A percentile compares a stretch with the other conserved stretches of the same genome.
Evolutionary conservation across 2,329 filamentous ascomycete genomes (phyloP).

Genomic region (Alternaria hordeiaustralica): DNA sequence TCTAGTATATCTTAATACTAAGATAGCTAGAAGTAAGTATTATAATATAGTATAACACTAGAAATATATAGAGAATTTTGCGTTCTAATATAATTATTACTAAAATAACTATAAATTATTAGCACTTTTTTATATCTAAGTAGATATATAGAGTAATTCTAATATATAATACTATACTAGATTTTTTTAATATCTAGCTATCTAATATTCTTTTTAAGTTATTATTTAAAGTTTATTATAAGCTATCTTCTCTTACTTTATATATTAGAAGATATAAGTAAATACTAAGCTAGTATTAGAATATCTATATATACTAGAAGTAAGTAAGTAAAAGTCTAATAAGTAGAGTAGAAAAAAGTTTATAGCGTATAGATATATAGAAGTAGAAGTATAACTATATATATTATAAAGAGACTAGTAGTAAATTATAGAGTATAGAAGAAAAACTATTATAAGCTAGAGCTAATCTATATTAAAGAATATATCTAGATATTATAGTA

Average conservation of each 20-base stretch:
- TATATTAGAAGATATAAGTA: neutral
- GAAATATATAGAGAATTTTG: constrained; percentile 1
- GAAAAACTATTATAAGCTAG: neutral
- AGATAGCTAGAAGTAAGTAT: constrained; percentile 5
- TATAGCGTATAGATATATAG: neutral
- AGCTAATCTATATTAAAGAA: constrained; percentile 1
- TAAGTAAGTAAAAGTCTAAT: neutral
- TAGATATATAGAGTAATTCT: neutral
- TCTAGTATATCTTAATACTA: neutral
- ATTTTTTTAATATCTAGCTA: neutral
- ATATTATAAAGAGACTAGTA: constrained; percentile 4
- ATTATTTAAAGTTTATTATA: neutral
- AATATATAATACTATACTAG: neutral
- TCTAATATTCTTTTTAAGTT: neutral
- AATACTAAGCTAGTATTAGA: neutral
- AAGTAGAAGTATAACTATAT: constrained; percentile 2
- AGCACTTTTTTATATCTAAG: neutral
- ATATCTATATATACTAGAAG: constrained; percentile 4
- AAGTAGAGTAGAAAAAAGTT: neutral
- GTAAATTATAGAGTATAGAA: constrained; percentile 5
- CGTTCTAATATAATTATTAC: neutral
- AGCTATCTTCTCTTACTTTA: neutral
- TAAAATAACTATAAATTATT: constrained; percentile 2
- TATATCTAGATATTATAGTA: neutral
- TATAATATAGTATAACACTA: neutral